Base-by-base conservation (phyloP, 2,329 filamentous ascomycete genomes). In the Macroventuria anomochaeta region DNA sequence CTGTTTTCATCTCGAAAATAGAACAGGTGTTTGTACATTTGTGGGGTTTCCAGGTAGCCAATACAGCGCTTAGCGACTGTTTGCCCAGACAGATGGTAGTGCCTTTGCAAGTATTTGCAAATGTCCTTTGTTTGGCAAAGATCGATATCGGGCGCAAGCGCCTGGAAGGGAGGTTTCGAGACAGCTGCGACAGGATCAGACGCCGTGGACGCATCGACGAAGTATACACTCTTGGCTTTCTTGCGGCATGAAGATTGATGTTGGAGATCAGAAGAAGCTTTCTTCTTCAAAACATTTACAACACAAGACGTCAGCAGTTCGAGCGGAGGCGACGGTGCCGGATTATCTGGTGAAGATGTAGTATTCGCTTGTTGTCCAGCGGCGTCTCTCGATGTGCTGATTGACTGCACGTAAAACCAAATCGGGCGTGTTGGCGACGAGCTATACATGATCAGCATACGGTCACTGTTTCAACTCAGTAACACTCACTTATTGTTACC, bases 401-500 rank as follows among this genome's bases (percentile, higher is more conserved):
- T 58, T 3, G 65, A 66, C 17, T 65, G 58, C 4, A 67, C 63
- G 33, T 66, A 62, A 2, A 69, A 44, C 64, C 64, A 67, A 10
- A 67, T 64, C 2, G 64, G 65, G 23, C 60, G 51, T 11, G 58
- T 55, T 31, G 11, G 11, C 13, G 33, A 12, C 5, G 29, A 11
- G 8, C 48, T 59, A 15, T n/a, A 7, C 0, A 29, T n/a, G 2
- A 13, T 55, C 20, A 55, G 46, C 20, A 29, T 25, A 2, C 7
- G 15, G 1, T 8, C 20, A 5, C 1, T 11, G 11, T 7, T 1
- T n/a, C n/a, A 12, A 17, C 4, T 18, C 15, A 3, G 18, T 10
- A 28, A 13, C 0, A 23, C 44, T 36, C 7, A 53, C 49, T 5
- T 32, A 5, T 12, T 26, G 6, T 28, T 34, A 5, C 3, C 17